Evolutionary conservation across 768 basidiomycete species (phyloP), one percentile per base, ranked within the genome.

Genomic region (Amanita exitialis): DNA sequence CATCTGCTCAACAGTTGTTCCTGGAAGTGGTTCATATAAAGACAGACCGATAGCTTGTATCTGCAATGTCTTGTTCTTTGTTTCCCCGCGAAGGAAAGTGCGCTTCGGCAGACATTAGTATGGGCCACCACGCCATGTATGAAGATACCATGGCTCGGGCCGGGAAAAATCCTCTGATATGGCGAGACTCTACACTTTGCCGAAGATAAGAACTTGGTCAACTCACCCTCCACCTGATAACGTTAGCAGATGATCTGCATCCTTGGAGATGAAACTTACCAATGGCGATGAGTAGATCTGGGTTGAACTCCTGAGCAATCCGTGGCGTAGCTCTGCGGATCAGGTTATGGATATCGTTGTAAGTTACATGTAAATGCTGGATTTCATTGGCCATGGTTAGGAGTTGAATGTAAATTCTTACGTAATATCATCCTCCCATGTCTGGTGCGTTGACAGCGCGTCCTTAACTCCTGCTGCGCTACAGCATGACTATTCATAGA

Each of bases 41-140:
- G 92, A 94, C 28, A 99, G 79, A 2, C 96, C 94, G 56, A 99
- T 97, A 4, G 96, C 95, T 65, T 93, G 90, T 56, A 97, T 96
- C 43, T 90, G 88, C 47, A 98, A 81, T 51, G 88, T 84, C 58
- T 79, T 80, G 59, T 87, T 83, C 25, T 75, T 76, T 2, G 78
- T 73, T 15, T 77, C 66, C 61, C 82, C 77, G 61, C 86, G 86
- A 55, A 93, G 72, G 70, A 91, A 93, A 0, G 93, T 94, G 46
- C 91, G 82, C 86, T 49, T 30, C 18, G 3, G 7, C 16, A 21
- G 8, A 16, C 3, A 8, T 90, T 53, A 34, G 38, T 54, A 38
- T 48, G 37, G 12, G 50, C 53, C 21, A 52, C 47, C 20, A 28
- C n/a, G 15, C 45, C 18, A 32, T 37, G 32, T n/a, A 41, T 21